These are phyloP conservation scores for Sugiyamaella pinicola DNA, from an alignment of 1,139 yeast genomes.

Conservation along the genomic window DNA sequence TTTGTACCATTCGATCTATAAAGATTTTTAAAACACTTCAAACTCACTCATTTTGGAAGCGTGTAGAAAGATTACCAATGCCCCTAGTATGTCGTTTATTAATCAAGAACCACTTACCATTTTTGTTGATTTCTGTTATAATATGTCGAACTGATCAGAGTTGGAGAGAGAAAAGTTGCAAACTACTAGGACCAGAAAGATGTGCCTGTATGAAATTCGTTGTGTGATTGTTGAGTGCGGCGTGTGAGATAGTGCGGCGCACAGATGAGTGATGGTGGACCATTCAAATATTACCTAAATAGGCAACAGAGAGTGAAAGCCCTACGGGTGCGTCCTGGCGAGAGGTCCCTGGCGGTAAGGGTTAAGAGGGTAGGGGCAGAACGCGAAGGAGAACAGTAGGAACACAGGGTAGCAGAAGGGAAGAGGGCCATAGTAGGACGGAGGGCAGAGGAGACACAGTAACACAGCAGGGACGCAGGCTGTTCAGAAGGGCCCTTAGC, in stretches of 20 bases:
- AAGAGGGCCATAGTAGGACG: too few species aligned
- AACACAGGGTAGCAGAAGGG: not conserved
- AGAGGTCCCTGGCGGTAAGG: too few species aligned
- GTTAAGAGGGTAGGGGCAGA: not conserved
- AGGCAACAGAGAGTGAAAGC: not conserved
- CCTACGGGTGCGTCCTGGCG: too few species aligned
- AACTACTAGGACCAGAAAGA: not conserved
- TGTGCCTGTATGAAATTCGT: slow-evolving; percentile 6
- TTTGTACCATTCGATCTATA: not conserved
- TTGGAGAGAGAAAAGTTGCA: slow-evolving; percentile 2
- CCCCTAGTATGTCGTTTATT: slow-evolving; percentile 9
- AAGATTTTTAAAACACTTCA: slow-evolving; percentile 11
- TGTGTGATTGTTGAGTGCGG: slow-evolving; percentile 11
- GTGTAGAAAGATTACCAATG: slow-evolving; percentile 19
- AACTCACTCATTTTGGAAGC: slow-evolving; percentile 16
- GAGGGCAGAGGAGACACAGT: too few species aligned
- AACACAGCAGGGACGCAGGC: too few species aligned
- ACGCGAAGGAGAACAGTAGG: not conserved
- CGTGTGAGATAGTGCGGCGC: not conserved
- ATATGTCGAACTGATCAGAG: slow-evolving; percentile 20
- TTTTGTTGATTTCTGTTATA: slow-evolving; percentile 14
- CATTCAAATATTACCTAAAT: slow-evolving; percentile 2
- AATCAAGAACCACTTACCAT: slow-evolving; percentile 11
- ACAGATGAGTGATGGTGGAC: not conserved
- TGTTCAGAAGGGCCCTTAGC: too few species aligned